Evolutionary conservation across 805 yeast genomes (phyloP), one percentile per base, ranked within the genome.

Genomic region (Candida maesae): DNA sequence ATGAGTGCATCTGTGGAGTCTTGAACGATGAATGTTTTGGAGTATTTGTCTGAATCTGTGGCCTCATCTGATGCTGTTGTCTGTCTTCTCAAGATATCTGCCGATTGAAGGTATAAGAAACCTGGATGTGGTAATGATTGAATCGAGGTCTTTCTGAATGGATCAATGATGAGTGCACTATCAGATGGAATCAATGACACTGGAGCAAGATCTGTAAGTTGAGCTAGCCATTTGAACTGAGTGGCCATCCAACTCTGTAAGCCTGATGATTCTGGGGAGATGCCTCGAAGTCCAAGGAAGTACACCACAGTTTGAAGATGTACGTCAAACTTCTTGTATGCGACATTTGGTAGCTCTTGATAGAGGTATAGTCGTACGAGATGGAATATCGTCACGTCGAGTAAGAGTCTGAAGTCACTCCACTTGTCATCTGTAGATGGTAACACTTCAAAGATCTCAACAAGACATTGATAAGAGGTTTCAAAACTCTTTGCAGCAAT

Each of bases 221-320:
- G 76, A 0, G 84, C 87, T 11, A 85, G 62, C 79, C 84, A 74
- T 31, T 76, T 72, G 48, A 76, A 73, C 53, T 85, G 95, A n/a
- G 63, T 54, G 0, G 81, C 71, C 10, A 70, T 52, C 95, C 95
- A 85, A 30, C 68, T 58, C 17, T 55, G 47, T 5, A 61, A 62
- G 0, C 67, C 47, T 42, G 53, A 63, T 6, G 63, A 51, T 12
- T 46, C 54, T 10, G 55, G 50, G 2, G 47, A 39, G 12, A 64
- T 47, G 8, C 53, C 47, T 17, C 63, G 57, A 2, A 46, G 41
- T n/a, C 64, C 60, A 14, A 69, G 42, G 5, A 72, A 53, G 7
- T 64, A 60, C 8, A 67, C 49, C 1, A 82, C 76, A 35, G 73
- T 74, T 24, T 70, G 69, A 2, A 84, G 54, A 63, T 87, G 96